Base-by-base conservation (phyloP, 345 rosid genomes). In the Linum tenue region DNA sequence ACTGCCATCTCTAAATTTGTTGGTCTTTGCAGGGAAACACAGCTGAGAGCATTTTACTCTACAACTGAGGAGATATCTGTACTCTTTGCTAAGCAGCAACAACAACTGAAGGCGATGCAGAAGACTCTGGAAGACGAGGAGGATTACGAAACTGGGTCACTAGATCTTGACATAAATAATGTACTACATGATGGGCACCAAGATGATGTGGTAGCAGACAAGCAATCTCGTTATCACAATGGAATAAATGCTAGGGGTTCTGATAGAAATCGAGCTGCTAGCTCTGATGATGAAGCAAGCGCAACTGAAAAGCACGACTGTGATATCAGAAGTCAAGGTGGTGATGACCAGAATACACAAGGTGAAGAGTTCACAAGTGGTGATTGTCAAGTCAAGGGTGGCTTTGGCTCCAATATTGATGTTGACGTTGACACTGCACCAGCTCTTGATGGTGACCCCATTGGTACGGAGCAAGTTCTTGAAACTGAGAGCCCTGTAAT, bases 91-190 rank as follows among this genome's bases (percentile, higher is more conserved):
- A 90, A 86, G 79, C 99, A 94, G 82, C 99, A 94, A 83, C 97
- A 94, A 72, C 97, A 94, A 71, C 80, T 94, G 64, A 90, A 90
- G 82, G 79, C 92, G 8, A 90, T 94, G 99, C 91, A 81, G 76
- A 85, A 75, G 86, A 90, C 97, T 60, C 75, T 88, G 66, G 99
- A 90, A 81, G 97, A 86, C 67, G 96, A 88, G 80, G 99, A 94
- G 55, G 88, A 86, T 76, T 86, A 76, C 65, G 97, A 88, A 68
- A 86, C 83, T 72, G 85, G 79, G 4, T 90, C 95, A 37, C 72
- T 70, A 37, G 97, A 90, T 73, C 64, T 82, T 59, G 95, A 90
- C 72, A 71, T 82, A 58, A 81, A 80, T 81, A 79, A 22, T 22
- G 31, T 22, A 22, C 31, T 69, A 64, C 64, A 70, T 7, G 37